These are phyloP conservation scores for Ogataea saltuana DNA, from an alignment of 805 yeast species.

Conservation along the genomic window DNA sequence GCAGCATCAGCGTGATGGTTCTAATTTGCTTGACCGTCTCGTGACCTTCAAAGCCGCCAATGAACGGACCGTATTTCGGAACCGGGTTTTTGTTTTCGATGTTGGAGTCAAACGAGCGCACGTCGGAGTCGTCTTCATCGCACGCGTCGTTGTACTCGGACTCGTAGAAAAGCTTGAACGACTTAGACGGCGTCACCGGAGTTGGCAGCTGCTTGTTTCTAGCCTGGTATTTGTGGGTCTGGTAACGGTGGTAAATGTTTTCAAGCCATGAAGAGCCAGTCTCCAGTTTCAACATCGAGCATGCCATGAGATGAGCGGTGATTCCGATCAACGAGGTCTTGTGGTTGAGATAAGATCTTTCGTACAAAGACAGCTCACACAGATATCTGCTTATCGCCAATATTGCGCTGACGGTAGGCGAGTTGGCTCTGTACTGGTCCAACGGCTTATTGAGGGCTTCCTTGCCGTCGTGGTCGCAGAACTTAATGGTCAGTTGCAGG, in stretches of 20 bases:
- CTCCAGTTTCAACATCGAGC: conserved; percentile 51
- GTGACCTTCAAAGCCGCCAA: conserved; percentile 47
- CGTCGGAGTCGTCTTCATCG: conserved; percentile 16
- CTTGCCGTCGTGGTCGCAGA: conserved; percentile 36
- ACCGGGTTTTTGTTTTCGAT: conserved; percentile 42
- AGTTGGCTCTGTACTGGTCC: conserved; percentile 31
- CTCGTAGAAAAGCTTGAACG: conserved; percentile 20
- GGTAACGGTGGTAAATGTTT: conserved; percentile 20
- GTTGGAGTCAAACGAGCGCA: conserved; percentile 22
- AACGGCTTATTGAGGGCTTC: conserved; percentile 30
- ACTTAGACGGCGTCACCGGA: conserved; percentile 30
- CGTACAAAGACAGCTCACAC: conserved; percentile 55
- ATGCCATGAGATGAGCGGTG: conserved; percentile 54
- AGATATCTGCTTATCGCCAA: conserved; percentile 55
- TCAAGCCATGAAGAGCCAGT: conserved; percentile 42
- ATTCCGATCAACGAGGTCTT: conserved; percentile 48
- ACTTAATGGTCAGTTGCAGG: conserved; percentile 41
- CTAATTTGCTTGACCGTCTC: conserved; percentile 41
- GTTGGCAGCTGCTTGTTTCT: conserved; percentile 23
- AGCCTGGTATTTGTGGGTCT: conserved; percentile 13
- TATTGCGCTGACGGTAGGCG: conserved; percentile 49
- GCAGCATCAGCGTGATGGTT: conserved; percentile 44
- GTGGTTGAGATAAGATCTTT: conserved; percentile 44
- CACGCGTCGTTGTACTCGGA: conserved; percentile 17
- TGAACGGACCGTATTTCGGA: conserved; percentile 47